These are phyloP conservation scores for Phaeosphaeriaceae sp. DNA, from an alignment of 2,329 filamentous ascomycete species.

Conservation along the genomic window DNA sequence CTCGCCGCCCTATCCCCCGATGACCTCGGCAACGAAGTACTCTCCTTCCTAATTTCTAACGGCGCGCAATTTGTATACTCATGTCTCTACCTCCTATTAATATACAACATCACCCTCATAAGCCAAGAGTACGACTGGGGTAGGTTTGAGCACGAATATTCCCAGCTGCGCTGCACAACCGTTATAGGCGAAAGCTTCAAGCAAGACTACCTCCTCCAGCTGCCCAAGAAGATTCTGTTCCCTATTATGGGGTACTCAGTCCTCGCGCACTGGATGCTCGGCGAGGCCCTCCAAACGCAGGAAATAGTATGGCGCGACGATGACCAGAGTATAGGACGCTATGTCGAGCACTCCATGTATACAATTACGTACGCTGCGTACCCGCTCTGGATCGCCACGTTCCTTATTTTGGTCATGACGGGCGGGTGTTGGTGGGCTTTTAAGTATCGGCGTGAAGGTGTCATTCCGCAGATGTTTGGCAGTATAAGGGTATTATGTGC, in stretches of 20 bases:
- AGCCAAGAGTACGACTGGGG: slow-evolving; percentile 39
- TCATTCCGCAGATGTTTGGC: slow-evolving; percentile 44
- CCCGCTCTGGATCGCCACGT: slow-evolving; percentile 33
- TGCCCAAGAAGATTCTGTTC: slow-evolving; percentile 39
- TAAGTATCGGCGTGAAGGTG: slow-evolving; percentile 38
- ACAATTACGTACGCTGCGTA: slow-evolving; percentile 33
- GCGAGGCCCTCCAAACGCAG: slow-evolving; percentile 37
- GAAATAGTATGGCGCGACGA: slow-evolving; percentile 34
- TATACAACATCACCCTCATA: slow-evolving; percentile 41
- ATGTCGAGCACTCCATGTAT: slow-evolving; percentile 33
- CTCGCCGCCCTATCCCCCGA: slow-evolving; percentile 10
- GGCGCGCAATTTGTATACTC: slow-evolving; percentile 41
- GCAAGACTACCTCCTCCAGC: slow-evolving; percentile 38
- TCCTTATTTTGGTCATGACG: slow-evolving; percentile 41
- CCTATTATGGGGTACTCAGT: slow-evolving; percentile 37
- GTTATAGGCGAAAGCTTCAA: slow-evolving; percentile 34
- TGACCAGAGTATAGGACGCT: slow-evolving; percentile 3
- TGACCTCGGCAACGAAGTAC: slow-evolving; percentile 1
- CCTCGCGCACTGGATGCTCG: slow-evolving; percentile 41
- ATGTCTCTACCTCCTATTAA: slow-evolving; percentile 38
- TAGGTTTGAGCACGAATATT: slow-evolving; percentile 29
- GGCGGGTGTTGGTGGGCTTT: slow-evolving; percentile 40
- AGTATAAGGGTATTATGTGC: slow-evolving; percentile 38
- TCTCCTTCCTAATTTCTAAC: slow-evolving; percentile 37
- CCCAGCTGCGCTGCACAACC: slow-evolving; percentile 34